Conservation (phyloP, 768 basidiomycete species). For the Leccinum boreale region DNA sequence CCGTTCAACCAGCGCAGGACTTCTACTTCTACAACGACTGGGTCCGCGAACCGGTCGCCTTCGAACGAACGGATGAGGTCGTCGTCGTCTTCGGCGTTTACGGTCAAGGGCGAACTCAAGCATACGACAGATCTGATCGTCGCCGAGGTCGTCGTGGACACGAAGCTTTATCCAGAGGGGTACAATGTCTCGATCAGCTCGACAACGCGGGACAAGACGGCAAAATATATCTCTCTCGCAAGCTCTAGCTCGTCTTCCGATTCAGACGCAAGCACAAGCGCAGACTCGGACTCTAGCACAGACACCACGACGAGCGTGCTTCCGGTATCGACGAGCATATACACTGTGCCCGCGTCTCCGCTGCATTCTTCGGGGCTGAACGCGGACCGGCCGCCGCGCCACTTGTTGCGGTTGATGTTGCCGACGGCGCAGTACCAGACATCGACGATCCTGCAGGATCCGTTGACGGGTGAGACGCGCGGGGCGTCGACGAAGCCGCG, state of each 20-base stretch:
- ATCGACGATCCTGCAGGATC: slow-evolving; percentile 72
- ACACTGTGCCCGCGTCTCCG: slow-evolving; percentile 80
- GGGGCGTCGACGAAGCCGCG: slow-evolving; percentile 59
- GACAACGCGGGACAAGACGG: slow-evolving; percentile 36
- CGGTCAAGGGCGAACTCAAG: slow-evolving; percentile 56
- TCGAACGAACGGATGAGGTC: slow-evolving; percentile 33
- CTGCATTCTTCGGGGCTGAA: slow-evolving; percentile 71
- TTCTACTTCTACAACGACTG: slow-evolving; percentile 25
- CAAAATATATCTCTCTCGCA: slow-evolving; percentile 34
- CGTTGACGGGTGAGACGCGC: slow-evolving; percentile 68
- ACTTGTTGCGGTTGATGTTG: slow-evolving; percentile 72
- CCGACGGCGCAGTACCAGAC: slow-evolving; percentile 83
- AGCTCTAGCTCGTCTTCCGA: background rate
- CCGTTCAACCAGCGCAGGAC: slow-evolving; percentile 14
- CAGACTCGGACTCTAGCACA: background rate
- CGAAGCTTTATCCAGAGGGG: slow-evolving; percentile 76
- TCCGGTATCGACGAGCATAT: slow-evolving; percentile 57
- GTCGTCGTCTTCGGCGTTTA: slow-evolving; percentile 51
- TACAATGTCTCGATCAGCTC: slow-evolving; percentile 55
- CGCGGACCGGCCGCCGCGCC: slow-evolving; percentile 52
- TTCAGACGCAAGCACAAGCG: background rate
- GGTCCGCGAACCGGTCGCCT: slow-evolving; percentile 23
- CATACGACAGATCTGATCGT: slow-evolving; percentile 69
- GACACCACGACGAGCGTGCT: slow-evolving; percentile 26
- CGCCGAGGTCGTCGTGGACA: slow-evolving; percentile 77